These are phyloP conservation scores for Halophytophthora polymorphica DNA, from an alignment of 352 stramenopile species.

Conservation along the genomic window DNA sequence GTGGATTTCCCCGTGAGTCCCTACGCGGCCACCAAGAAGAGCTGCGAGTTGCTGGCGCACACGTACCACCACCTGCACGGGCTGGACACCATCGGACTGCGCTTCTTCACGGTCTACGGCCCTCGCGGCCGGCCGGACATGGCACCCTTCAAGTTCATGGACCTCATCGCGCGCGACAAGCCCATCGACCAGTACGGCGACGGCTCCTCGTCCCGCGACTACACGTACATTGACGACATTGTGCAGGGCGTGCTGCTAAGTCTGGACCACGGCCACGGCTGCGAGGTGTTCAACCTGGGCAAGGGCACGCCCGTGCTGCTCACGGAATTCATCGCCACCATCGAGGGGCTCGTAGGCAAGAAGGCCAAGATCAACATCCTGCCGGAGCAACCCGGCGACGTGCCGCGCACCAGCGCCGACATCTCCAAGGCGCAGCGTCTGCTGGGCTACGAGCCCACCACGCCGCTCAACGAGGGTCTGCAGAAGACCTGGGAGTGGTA, in stretches of 20 bases:
- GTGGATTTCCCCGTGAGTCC: constrained; percentile 94
- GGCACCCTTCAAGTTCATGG: constrained; percentile 98
- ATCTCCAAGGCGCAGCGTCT: constrained; percentile 93
- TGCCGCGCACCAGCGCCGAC: constrained; percentile 95
- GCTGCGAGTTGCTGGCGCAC: constrained; percentile 95
- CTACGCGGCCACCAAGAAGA: constrained; percentile 98
- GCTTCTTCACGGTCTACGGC: constrained; percentile 99
- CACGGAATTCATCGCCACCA: constrained; percentile 94
- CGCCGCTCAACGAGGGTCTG: constrained; percentile 92
- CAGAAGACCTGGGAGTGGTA: constrained; percentile 94
- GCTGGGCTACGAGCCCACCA: constrained; percentile 94
- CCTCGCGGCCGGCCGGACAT: constrained; percentile 96
- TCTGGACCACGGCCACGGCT: constrained; percentile 69
- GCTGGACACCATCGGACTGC: constrained; percentile 92
- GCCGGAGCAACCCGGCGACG: constrained; percentile 95
- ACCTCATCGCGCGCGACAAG: constrained; percentile 88
- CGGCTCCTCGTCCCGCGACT: constrained; percentile 93
- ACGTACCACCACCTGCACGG: constrained; percentile 97
- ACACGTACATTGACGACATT: constrained; percentile 99
- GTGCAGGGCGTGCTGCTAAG: constrained; percentile 92
- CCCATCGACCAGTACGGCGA: constrained; percentile 97
- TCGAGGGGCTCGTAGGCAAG: constrained; percentile 92
- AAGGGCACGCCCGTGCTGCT: constrained; percentile 91
- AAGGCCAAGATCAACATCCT: constrained; percentile 93
- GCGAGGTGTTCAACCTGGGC: constrained; percentile 97